A percentile compares a stretch with the other conserved stretches of the same genome.
phyloP scores from a whole-genome alignment of 2,329 filamentous ascomycete species.

The Lecanicillium sp. region DNA sequence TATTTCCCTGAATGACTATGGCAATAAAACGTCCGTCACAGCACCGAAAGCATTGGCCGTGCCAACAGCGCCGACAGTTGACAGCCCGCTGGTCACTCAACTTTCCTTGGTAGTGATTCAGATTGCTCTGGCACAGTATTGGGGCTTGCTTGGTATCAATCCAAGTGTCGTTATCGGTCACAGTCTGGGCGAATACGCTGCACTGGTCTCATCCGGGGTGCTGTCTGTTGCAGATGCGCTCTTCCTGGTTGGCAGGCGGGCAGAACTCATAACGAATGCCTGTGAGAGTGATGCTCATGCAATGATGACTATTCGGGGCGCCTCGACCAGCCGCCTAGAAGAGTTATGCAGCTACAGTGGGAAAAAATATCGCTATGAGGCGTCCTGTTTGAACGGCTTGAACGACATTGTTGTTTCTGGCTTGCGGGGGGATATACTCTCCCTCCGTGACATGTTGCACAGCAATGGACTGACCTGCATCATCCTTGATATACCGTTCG shows the following conservation, averaged over 20 bases:
- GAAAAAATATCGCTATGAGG: constrained; percentile 25
- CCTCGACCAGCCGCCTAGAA: constrained; percentile 28
- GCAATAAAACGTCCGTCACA: background rate
- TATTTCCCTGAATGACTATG: background rate
- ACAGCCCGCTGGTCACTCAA: background rate
- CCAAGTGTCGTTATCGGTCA: constrained; percentile 47
- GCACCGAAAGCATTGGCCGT: no score
- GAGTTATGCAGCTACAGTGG: constrained; percentile 34
- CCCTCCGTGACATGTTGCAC: background rate
- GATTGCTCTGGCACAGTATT: constrained; percentile 48
- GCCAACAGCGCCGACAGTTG: no score
- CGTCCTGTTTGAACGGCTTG: constrained; percentile 67
- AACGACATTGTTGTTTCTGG: constrained; percentile 58
- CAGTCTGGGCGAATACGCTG: constrained; percentile 68
- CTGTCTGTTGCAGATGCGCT: constrained; percentile 64
- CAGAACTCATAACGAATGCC: constrained; percentile 54
- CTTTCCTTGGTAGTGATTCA: constrained; percentile 29
- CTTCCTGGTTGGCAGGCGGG: constrained; percentile 61
- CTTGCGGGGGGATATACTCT: background rate
- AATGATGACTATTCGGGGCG: constrained; percentile 42
- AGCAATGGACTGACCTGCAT: background rate
- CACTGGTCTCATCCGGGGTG: constrained; percentile 62
- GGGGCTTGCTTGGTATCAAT: constrained; percentile 41
- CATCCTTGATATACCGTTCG: background rate
- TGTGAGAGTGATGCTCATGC: constrained; percentile 61